phyloP scores from a whole-genome alignment of 495 filamentous ascomycete genomes.

The Xanthoparmelia taractica region DNA sequence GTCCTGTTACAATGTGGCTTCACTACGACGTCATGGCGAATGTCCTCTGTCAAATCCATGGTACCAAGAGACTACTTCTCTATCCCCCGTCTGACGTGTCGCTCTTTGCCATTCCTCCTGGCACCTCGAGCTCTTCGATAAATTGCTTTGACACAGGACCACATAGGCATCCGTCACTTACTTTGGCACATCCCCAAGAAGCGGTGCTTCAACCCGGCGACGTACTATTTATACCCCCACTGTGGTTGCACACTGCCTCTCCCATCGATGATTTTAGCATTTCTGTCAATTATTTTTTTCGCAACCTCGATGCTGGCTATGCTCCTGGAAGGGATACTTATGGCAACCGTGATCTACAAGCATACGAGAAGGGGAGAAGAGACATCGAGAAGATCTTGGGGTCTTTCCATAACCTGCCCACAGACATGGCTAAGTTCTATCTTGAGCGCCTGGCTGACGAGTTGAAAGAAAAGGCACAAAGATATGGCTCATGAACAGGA shows the following conservation, averaged over 20 bases:
- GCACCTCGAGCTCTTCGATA: conserved; percentile 68
- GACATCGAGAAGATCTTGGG: conserved; percentile 62
- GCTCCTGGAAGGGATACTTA: conserved; percentile 75
- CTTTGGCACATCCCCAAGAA: conserved; percentile 57
- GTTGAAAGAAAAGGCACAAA: conserved; percentile 38
- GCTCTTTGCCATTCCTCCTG: conserved; percentile 60
- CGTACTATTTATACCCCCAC: conserved; percentile 68
- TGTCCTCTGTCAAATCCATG: conserved; percentile 70
- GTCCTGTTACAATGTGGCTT: conserved; percentile 81
- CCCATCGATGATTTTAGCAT: conserved; percentile 57
- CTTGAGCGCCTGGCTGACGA: conserved; percentile 66
- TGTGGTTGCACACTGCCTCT: conserved; percentile 72
- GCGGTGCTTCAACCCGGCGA: conserved; percentile 60
- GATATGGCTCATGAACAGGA: conserved; percentile 1
- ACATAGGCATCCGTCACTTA: conserved; percentile 37
- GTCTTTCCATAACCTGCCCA: conserved; percentile 58
- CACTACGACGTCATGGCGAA: conserved; percentile 94
- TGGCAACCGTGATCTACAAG: conserved; percentile 75
- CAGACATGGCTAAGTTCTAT: conserved; percentile 65
- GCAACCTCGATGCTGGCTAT: conserved; percentile 59
- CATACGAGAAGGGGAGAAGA: conserved; percentile 71
- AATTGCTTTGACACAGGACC: conserved; percentile 52
- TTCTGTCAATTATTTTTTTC: conserved; percentile 82
- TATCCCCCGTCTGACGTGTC: conserved; percentile 72
- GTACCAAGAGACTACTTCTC: conserved; percentile 62